Conservation (phyloP, 2,329 filamentous ascomycete genomes). For the Clarireedia paspali region DNA sequence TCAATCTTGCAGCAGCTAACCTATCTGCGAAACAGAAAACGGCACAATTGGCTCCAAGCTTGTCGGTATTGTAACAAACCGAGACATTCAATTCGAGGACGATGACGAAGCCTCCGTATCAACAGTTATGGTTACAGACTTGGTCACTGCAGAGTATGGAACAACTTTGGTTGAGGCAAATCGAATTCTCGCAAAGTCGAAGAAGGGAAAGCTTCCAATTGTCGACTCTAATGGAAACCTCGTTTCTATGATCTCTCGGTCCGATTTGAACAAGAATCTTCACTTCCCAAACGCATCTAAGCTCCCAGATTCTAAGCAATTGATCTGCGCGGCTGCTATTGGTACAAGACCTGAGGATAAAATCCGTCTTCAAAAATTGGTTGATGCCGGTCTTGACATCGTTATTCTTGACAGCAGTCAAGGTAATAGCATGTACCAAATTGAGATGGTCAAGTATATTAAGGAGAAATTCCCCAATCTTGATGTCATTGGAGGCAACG, state of each 20-base stretch:
- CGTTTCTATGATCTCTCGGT: slow-evolving; percentile 85
- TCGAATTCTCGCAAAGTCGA: slow-evolving; percentile 84
- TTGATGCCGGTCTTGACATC: slow-evolving; percentile 91
- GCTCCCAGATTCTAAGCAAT: slow-evolving; percentile 92
- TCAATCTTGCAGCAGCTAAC: slow-evolving; percentile 31
- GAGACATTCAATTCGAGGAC: slow-evolving; percentile 95
- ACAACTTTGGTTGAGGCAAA: slow-evolving; percentile 86
- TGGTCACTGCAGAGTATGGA: slow-evolving; percentile 78
- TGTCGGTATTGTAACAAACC: slow-evolving; percentile 93
- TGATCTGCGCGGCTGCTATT: slow-evolving; percentile 90
- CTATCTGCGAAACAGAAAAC: slow-evolving; percentile 52
- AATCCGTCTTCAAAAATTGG: slow-evolving; percentile 73
- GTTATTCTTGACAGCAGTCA: slow-evolving; percentile 94
- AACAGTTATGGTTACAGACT: slow-evolving; percentile 90
- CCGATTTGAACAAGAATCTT: slow-evolving; percentile 97
- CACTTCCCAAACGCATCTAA: slow-evolving; percentile 96
- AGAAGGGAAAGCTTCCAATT: slow-evolving; percentile 97
- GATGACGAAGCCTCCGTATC: slow-evolving; percentile 65
- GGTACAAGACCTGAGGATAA: slow-evolving; percentile 94
- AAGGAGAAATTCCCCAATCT: slow-evolving; percentile 79
- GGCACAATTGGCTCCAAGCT: slow-evolving; percentile 94
- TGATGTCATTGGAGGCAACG: slow-evolving; percentile 96
- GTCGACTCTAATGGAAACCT: slow-evolving; percentile 78
- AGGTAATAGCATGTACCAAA: slow-evolving; percentile 97
- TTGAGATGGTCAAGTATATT: slow-evolving; percentile 96